These are phyloP conservation scores for Paraleonurus japonicus DNA, from an alignment of 257 asterid genomes.

Conservation along the genomic window DNA sequence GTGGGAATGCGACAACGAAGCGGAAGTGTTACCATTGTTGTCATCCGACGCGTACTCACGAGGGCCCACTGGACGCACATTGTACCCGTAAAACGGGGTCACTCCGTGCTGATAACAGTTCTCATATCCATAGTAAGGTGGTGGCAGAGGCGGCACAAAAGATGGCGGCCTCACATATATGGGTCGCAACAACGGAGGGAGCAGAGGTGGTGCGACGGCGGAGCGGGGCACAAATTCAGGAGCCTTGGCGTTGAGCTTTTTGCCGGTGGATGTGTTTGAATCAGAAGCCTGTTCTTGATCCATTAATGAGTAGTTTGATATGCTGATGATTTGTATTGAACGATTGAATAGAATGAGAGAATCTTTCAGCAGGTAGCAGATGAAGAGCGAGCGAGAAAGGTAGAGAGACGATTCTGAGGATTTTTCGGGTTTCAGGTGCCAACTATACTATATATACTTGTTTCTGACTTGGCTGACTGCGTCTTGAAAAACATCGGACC, in stretches of 20 bases:
- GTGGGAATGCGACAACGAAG: slow-evolving; percentile 39
- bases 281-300: slow-evolving; percentile 32
- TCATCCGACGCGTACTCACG: slow-evolving; percentile 28
- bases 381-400: not conserved
- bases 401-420: slow-evolving; percentile 9
- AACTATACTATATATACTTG: not conserved
- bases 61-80: slow-evolving; percentile 22
- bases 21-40: slow-evolving; percentile 9
- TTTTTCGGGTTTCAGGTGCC: not conserved
- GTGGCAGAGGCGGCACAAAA: slow-evolving; percentile 26
- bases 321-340: not conserved
- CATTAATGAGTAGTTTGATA: slow-evolving; percentile 19
- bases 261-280: slow-evolving; percentile 27
- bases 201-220: slow-evolving; percentile 26
- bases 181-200: not conserved
- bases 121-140: slow-evolving; percentile 37
- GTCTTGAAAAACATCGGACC: not conserved
- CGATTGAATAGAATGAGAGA: not conserved
- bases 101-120: slow-evolving; percentile 27
- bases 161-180: slow-evolving; percentile 27
- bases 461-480: not conserved
- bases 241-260: slow-evolving; percentile 63
- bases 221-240: slow-evolving; percentile 69
- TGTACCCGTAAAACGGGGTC: slow-evolving; percentile 33
- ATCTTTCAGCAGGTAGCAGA: not conserved